These are phyloP conservation scores for Suillus sp. DNA, from an alignment of 768 basidiomycete species.

Conservation along the genomic window DNA sequence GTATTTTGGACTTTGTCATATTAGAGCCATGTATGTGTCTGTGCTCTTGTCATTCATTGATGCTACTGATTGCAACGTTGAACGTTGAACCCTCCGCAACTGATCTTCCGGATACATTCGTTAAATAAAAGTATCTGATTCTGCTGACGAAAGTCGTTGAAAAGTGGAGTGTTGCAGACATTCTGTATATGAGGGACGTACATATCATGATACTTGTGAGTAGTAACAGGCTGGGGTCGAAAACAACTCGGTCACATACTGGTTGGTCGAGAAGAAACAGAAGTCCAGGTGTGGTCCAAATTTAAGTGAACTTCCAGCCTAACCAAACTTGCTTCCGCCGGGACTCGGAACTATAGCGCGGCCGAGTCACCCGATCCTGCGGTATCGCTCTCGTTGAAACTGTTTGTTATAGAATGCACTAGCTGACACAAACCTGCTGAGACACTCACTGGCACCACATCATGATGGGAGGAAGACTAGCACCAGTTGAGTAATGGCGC, in stretches of 20 bases:
- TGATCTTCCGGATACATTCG: neutral
- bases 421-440: neutral
- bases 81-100: neutral
- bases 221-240: no score
- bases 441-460: neutral
- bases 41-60: constrained; percentile 3
- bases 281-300: neutral
- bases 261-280: neutral
- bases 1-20: neutral
- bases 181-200: neutral
- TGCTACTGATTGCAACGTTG: neutral
- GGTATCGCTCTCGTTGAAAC: neutral
- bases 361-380: neutral
- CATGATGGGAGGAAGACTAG: neutral
- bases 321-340: neutral
- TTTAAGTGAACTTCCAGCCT: no score
- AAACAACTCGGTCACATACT: neutral
- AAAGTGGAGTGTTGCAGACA: neutral
- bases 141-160: neutral
- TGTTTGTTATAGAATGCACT: neutral
- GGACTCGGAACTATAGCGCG: neutral
- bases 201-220: neutral
- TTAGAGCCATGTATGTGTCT: neutral
- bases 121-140: neutral
- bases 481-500: neutral